phyloP scores from a whole-genome alignment of 345 rosid genomes.

The Eucalyptus rudis region DNA sequence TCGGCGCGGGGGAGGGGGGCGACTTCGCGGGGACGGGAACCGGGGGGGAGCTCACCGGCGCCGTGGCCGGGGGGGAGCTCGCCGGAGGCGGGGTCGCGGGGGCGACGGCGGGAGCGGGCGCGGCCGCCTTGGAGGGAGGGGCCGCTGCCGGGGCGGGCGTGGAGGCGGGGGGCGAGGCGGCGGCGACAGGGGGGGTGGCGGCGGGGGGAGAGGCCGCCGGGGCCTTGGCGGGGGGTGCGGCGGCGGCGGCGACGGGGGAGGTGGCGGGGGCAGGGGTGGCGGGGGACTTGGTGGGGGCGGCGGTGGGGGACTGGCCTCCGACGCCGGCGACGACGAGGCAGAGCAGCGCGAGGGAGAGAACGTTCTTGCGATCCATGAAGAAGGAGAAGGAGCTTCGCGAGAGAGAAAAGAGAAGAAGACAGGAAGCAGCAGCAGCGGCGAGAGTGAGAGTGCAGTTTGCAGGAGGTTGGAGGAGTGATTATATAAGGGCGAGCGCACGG shows the following conservation, averaged over 20 bases:
- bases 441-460: neutral
- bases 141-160: neutral
- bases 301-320: constrained; percentile 39
- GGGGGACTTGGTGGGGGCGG: constrained; percentile 27
- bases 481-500: constrained; percentile 3
- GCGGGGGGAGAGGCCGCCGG: neutral
- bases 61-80: no score
- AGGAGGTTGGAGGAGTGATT: neutral
- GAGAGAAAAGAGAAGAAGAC: no score
- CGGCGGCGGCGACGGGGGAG: neutral
- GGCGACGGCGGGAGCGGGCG: constrained; percentile 5
- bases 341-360: constrained; percentile 9
- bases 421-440: neutral
- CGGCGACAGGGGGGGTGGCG: neutral
- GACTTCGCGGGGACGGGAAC: constrained; percentile 1
- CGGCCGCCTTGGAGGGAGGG: neutral
- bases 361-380: constrained; percentile 1
- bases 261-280: constrained; percentile 5
- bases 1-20: constrained; percentile 12
- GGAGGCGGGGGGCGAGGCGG: constrained; percentile 1
- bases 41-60: no score
- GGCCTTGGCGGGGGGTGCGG: neutral
- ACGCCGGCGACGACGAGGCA: constrained; percentile 34
- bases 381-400: neutral
- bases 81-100: constrained; percentile 6